phyloP scores from a whole-genome alignment of 768 basidiomycete genomes.

The Pleurotus giganteus region DNA sequence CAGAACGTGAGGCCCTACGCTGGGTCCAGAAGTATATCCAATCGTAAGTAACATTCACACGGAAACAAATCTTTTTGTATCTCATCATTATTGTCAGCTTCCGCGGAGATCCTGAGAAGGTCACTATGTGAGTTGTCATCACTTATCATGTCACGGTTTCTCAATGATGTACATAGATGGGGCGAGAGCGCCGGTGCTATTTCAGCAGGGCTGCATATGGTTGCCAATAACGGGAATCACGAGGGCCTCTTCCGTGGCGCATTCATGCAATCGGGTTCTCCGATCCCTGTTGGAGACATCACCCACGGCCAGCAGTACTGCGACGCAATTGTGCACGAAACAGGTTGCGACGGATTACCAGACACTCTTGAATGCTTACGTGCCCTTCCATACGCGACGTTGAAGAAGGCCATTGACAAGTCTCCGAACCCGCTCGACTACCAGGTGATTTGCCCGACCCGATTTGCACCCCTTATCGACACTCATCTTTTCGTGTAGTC shows the following conservation, averaged over 20 bases:
- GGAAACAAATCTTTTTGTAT: not conserved
- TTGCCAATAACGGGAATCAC: constrained; percentile 41
- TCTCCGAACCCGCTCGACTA: constrained; percentile 41
- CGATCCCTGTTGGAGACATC: constrained; percentile 43
- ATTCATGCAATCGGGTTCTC: constrained; percentile 51
- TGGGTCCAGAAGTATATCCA: constrained; percentile 63
- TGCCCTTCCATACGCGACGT: constrained; percentile 29
- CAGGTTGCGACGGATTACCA: constrained; percentile 34
- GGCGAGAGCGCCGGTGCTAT: constrained; percentile 61
- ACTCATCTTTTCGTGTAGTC: constrained; percentile 25
- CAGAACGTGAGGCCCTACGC: constrained; percentile 51
- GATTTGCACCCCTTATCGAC: not conserved
- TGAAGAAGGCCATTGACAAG: constrained; percentile 42
- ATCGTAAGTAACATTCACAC: constrained; percentile 23
- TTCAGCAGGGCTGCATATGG: constrained; percentile 47
- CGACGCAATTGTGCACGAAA: constrained; percentile 37
- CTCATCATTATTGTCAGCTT: constrained; percentile 29
- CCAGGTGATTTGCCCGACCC: constrained; percentile 28
- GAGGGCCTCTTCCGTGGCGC: constrained; percentile 49
- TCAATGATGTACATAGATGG: constrained; percentile 29
- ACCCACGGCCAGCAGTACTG: constrained; percentile 45
- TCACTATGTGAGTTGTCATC: constrained; percentile 40
- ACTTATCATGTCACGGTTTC: not conserved
- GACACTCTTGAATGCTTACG: constrained; percentile 47
- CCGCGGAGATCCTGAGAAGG: constrained; percentile 55